Conservation (phyloP, 1,284 basidiomycete genomes). For the Heterobasidion annosum region DNA sequence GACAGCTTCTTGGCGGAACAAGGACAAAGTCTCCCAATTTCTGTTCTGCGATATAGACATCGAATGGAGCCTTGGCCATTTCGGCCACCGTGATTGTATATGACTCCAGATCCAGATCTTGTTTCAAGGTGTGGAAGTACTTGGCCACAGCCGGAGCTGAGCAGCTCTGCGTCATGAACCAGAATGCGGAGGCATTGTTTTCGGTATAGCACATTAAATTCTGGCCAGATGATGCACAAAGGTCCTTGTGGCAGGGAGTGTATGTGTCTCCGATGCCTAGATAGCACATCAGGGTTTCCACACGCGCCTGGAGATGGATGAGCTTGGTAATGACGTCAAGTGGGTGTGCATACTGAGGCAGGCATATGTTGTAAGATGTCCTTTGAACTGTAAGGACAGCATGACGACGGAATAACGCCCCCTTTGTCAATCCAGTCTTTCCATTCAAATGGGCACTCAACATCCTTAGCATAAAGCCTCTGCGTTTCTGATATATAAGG, state of each 20-base stretch:
- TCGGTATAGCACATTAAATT: slow-evolving; percentile 76
- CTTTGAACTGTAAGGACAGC: slow-evolving; percentile 38
- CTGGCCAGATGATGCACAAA: slow-evolving; percentile 72
- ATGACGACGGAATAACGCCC: slow-evolving; percentile 34
- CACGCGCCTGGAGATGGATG: slow-evolving; percentile 24
- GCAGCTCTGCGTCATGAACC: slow-evolving; percentile 69
- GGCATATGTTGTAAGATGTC: slow-evolving; percentile 52
- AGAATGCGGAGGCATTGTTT: slow-evolving; percentile 58
- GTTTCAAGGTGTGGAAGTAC: slow-evolving; percentile 49
- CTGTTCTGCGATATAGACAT: slow-evolving; percentile 61
- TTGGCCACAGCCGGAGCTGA: slow-evolving; percentile 39
- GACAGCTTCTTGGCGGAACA: slow-evolving; percentile 67
- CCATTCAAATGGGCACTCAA: slow-evolving; percentile 56
- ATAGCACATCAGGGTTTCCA: slow-evolving; percentile 76
- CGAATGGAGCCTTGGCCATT: slow-evolving; percentile 54
- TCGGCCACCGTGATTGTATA: slow-evolving; percentile 54
- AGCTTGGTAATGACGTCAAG: neutral
- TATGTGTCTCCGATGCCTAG: slow-evolving; percentile 65
- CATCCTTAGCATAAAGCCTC: slow-evolving; percentile 68
- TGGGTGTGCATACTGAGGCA: slow-evolving; percentile 24
- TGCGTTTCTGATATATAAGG: slow-evolving; percentile 33
- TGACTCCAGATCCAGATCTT: slow-evolving; percentile 66
- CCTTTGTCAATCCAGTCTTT: slow-evolving; percentile 41
- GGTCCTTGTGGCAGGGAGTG: slow-evolving; percentile 73
- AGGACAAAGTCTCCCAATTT: slow-evolving; percentile 65